Evolutionary conservation across 768 basidiomycete species (phyloP).

Genomic region (Royoungia palumana): DNA sequence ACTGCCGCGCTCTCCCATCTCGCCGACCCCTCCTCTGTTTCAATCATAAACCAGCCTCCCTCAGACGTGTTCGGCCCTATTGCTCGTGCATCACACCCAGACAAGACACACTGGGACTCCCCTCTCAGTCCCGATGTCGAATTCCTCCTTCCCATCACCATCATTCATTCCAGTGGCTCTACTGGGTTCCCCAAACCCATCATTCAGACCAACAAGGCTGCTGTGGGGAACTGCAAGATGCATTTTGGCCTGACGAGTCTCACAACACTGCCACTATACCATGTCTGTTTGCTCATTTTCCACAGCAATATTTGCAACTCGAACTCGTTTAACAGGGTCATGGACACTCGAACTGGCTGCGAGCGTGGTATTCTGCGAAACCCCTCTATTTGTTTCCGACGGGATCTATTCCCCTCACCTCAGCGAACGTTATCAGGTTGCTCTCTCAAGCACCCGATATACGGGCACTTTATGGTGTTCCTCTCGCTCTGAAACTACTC

Average conservation of each 20-base stretch:
- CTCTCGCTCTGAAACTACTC: slow-evolving; percentile 42
- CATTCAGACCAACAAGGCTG: slow-evolving; percentile 33
- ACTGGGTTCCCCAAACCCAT: slow-evolving; percentile 52
- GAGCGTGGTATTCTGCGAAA: slow-evolving; percentile 41
- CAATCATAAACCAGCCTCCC: slow-evolving; percentile 22
- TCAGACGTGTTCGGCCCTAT: slow-evolving; percentile 13
- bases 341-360: slow-evolving; percentile 31
- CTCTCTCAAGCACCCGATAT: slow-evolving; percentile 34
- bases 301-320: background rate
- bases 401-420: slow-evolving; percentile 42
- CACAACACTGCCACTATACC: slow-evolving; percentile 31
- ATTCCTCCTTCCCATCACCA: slow-evolving; percentile 15
- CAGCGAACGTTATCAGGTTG: slow-evolving; percentile 40
- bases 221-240: slow-evolving; percentile 35
- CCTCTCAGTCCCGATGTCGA: slow-evolving; percentile 22
- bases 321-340: slow-evolving; percentile 12
- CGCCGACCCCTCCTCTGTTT: slow-evolving; percentile 19
- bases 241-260: slow-evolving; percentile 25
- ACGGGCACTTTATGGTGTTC: slow-evolving; percentile 36
- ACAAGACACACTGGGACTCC: slow-evolving; percentile 22
- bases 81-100: slow-evolving; percentile 15
- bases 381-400: slow-evolving; percentile 44
- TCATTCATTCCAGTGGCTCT: slow-evolving; percentile 30
- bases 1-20: slow-evolving; percentile 15
- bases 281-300: slow-evolving; percentile 20